Conservation (phyloP, 139 green algal species). For the Chlorella sp. region DNA sequence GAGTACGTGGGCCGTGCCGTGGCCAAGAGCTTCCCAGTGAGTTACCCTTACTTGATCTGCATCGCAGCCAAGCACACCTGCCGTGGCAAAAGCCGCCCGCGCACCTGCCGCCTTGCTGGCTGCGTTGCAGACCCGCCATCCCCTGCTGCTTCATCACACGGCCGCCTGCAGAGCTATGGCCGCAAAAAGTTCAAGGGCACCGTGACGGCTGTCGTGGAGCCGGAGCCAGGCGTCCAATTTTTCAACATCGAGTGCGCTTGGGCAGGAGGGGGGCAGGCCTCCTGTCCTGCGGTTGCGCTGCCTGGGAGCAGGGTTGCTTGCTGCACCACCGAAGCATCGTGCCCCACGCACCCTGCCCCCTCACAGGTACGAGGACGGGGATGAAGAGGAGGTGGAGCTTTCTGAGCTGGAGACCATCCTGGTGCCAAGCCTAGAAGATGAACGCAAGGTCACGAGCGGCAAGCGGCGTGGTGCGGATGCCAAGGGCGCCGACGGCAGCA, state of each 20-base stretch:
- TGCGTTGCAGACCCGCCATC: not conserved
- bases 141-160: too few relatives aligned
- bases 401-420: not conserved
- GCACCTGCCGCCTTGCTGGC: not conserved
- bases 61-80: too few relatives aligned
- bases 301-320: too few relatives aligned
- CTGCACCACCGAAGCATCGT: too few relatives aligned
- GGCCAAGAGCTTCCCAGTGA: slow-evolving; percentile 19
- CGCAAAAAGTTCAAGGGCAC: slow-evolving; percentile 12
- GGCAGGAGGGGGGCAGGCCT: too few relatives aligned
- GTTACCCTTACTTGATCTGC: too few relatives aligned
- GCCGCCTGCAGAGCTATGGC: not conserved
- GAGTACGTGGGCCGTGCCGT: slow-evolving; percentile 14
- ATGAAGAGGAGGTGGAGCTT: slow-evolving; percentile 1
- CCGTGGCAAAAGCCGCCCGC: too few relatives aligned
- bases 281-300: too few relatives aligned
- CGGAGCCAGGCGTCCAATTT: not conserved
- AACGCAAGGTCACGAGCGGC: not conserved
- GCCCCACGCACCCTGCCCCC: too few relatives aligned
- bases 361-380: slow-evolving; percentile 7
- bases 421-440: not conserved
- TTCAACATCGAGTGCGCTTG: slow-evolving; percentile 9
- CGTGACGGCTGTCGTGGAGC: not conserved
- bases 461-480: not conserved
- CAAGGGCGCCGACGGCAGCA: too few relatives aligned